phyloP scores from a whole-genome alignment of 495 filamentous ascomycete genomes.

The Annulohypoxylon stygium region DNA sequence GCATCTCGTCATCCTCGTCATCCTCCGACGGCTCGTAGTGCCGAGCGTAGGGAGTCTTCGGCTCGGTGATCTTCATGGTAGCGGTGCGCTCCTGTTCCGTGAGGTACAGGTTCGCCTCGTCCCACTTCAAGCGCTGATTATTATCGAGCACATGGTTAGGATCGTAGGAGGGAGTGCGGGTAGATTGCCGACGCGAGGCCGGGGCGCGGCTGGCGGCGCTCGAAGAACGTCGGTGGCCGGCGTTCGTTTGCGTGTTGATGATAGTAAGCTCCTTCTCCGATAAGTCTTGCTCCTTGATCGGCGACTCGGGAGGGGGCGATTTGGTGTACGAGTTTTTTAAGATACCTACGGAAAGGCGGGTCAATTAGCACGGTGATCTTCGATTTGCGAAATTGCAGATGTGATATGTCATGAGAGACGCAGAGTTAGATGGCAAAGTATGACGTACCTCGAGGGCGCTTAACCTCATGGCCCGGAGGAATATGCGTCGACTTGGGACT shows the following conservation, averaged over 20 bases:
- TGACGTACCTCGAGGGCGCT: conserved; percentile 81
- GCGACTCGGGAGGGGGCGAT: conserved; percentile 66
- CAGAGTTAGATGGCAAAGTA: conserved; percentile 10
- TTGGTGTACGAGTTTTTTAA: conserved; percentile 87
- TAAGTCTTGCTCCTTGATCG: conserved; percentile 55
- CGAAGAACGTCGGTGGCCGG: conserved; percentile 88
- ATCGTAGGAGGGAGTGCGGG: conserved; percentile 55
- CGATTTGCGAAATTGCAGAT: conserved; percentile 1
- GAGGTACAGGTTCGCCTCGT: conserved; percentile 95
- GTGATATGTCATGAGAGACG: background rate
- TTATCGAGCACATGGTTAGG: conserved; percentile 58
- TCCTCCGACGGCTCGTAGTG: conserved; percentile 92
- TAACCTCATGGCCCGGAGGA: conserved; percentile 61
- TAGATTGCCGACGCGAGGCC: conserved; percentile 78
- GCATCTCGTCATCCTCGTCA: conserved; percentile 82
- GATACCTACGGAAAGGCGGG: conserved; percentile 73
- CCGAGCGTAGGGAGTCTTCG: conserved; percentile 94
- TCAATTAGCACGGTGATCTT: conserved; percentile 30
- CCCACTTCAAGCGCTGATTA: conserved; percentile 90
- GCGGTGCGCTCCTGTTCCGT: conserved; percentile 93
- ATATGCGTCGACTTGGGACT: conserved; percentile 54
- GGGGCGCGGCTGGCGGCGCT: conserved; percentile 71
- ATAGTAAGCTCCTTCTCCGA: conserved; percentile 89
- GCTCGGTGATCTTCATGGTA: conserved; percentile 99
- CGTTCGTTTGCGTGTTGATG: conserved; percentile 93